A percentile compares a stretch with the other conserved stretches of the same genome.
Evolutionary conservation across 257 asterid genomes (phyloP).

Genomic region (Solanum sparsipilum): DNA sequence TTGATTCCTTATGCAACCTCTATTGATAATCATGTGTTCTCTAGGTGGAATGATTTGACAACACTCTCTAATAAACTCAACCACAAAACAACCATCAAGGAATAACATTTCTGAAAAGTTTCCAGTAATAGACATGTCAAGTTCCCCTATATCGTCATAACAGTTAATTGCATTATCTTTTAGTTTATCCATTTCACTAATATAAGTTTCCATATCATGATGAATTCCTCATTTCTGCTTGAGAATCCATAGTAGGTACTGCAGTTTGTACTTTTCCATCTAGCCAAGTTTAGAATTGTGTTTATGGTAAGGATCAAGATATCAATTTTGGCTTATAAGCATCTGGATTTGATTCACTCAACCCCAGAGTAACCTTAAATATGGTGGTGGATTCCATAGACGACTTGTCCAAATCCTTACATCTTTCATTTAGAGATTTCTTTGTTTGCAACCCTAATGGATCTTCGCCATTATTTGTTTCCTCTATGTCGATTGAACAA

Average conservation of each 20-base stretch:
- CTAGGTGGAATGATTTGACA: no score
- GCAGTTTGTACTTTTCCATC: background rate
- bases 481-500: background rate
- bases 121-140: no score
- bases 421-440: background rate
- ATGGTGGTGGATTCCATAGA: background rate
- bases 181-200: background rate
- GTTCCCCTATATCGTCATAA: background rate
- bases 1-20: no score
- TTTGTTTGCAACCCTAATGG: background rate
- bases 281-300: background rate
- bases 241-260: background rate
- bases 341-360: background rate
- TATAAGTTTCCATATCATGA: background rate
- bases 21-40: no score
- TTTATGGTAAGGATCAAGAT: background rate
- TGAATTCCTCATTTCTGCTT: background rate
- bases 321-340: background rate
- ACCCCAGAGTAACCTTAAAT: background rate
- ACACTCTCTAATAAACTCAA: conserved; percentile 4
- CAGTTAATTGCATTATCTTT: background rate
- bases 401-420: background rate
- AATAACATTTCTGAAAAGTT: background rate
- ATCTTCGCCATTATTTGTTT: background rate
- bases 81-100: conserved; percentile 11